These are phyloP conservation scores for Tulasnella sp. DNA, from an alignment of 768 basidiomycete species.

Conservation along the genomic window DNA sequence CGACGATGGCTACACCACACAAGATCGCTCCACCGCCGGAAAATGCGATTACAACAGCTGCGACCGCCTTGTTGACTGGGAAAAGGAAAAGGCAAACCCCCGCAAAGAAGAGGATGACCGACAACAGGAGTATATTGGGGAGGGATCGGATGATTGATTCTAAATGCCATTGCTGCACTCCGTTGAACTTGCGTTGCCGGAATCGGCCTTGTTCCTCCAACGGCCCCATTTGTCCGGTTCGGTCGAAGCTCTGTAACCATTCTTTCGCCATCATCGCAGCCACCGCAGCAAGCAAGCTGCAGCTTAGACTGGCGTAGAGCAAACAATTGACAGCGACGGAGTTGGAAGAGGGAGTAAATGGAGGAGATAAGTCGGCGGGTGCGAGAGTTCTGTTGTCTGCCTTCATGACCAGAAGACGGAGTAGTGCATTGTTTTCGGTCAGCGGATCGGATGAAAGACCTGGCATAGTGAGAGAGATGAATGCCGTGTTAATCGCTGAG, in stretches of 20 bases:
- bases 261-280: too few species aligned
- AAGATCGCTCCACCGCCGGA: background rate
- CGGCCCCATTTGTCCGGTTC: too few species aligned
- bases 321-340: background rate
- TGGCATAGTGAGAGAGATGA: too few species aligned
- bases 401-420: too few species aligned
- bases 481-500: too few species aligned
- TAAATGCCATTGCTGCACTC: background rate
- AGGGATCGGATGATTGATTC: background rate
- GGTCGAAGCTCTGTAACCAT: too few species aligned
- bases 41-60: background rate
- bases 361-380: background rate
- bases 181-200: too few species aligned
- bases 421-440: background rate
- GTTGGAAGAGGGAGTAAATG: background rate
- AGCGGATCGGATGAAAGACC: too few species aligned
- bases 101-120: slow-evolving; percentile 3
- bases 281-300: too few species aligned
- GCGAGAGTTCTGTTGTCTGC: too few species aligned
- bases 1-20: background rate
- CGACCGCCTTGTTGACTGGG: background rate
- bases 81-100: background rate
- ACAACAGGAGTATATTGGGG: background rate
- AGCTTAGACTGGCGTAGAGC: too few species aligned
- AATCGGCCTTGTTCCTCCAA: too few species aligned